These are phyloP conservation scores for Coffea humblotiana DNA, from an alignment of 305 asterid genomes.

Conservation along the genomic window DNA sequence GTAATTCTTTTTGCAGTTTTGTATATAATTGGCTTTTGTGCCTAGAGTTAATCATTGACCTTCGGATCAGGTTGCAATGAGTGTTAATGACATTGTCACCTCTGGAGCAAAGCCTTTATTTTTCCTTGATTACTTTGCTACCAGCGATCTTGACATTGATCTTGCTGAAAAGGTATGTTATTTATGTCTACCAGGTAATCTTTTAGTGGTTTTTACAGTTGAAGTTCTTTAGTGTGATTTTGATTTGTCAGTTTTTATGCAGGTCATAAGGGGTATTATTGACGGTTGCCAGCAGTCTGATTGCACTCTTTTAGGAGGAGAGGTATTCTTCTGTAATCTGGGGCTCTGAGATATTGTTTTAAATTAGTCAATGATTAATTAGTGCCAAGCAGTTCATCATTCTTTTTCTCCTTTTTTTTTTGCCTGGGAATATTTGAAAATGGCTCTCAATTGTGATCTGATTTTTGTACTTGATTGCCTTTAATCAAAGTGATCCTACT, in stretches of 20 bases:
- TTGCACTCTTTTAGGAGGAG: conserved; percentile 92
- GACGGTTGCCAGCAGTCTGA: conserved; percentile 89
- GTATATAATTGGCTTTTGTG: conserved; percentile 1
- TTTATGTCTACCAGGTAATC: background rate
- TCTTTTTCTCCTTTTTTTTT: background rate
- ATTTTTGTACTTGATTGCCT: background rate
- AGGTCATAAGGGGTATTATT: conserved; percentile 94
- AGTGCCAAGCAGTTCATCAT: no score
- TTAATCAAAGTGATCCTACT: background rate
- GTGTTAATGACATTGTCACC: conserved; percentile 93
- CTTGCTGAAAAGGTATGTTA: conserved; percentile 81
- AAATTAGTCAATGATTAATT: no score
- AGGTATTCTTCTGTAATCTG: conserved; percentile 22
- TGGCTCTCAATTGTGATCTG: background rate
- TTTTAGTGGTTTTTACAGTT: background rate
- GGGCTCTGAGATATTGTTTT: no score
- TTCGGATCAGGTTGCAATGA: conserved; percentile 84
- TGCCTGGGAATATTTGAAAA: background rate
- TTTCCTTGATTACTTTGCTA: conserved; percentile 95
- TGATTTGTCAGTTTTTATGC: conserved; percentile 26
- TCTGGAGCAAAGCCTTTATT: conserved; percentile 97
- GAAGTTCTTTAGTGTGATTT: background rate
- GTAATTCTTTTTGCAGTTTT: conserved; percentile 30
- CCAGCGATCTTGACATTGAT: conserved; percentile 84
- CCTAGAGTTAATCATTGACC: conserved; percentile 16